phyloP scores from a whole-genome alignment of 2,329 filamentous ascomycete genomes.

The Venturiaceae sp. region DNA sequence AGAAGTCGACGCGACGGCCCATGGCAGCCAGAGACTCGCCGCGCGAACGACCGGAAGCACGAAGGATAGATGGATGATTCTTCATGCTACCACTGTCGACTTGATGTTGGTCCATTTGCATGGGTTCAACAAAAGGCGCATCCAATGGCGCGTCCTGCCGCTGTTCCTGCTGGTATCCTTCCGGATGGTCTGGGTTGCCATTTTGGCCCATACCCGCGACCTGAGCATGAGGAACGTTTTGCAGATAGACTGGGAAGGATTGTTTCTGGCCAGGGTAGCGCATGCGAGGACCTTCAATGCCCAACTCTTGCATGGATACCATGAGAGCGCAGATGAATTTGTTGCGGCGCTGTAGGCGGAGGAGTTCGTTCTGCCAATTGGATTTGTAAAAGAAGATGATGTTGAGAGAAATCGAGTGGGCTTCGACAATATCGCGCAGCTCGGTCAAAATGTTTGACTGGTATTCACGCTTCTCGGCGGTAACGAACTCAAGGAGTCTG shows the following conservation, averaged over 20 bases:
- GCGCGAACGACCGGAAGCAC: slow-evolving; percentile 32
- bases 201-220: slow-evolving; percentile 31
- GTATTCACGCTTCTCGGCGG: slow-evolving; percentile 80
- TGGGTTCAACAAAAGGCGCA: slow-evolving; percentile 5
- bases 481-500: slow-evolving; percentile 74
- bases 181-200: slow-evolving; percentile 31
- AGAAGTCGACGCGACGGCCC: slow-evolving; percentile 59
- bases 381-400: slow-evolving; percentile 97
- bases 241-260: slow-evolving; percentile 57
- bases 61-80: slow-evolving; percentile 4
- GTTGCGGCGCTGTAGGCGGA: slow-evolving; percentile 84
- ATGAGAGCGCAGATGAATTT: slow-evolving; percentile 91
- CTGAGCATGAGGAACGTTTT: slow-evolving; percentile 37
- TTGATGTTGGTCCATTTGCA: neutral
- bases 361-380: slow-evolving; percentile 89
- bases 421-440: slow-evolving; percentile 67
- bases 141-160: neutral
- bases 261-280: slow-evolving; percentile 59
- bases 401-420: slow-evolving; percentile 79
- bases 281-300: slow-evolving; percentile 75
- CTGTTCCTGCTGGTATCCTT: neutral
- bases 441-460: slow-evolving; percentile 80
- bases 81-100: neutral
- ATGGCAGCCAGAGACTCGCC: slow-evolving; percentile 49
- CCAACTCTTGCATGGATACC: slow-evolving; percentile 71